Evolutionary conservation across 495 filamentous ascomycete species (phyloP), one percentile per base, ranked within the genome.

Genomic region (Choiromyces venosus): DNA sequence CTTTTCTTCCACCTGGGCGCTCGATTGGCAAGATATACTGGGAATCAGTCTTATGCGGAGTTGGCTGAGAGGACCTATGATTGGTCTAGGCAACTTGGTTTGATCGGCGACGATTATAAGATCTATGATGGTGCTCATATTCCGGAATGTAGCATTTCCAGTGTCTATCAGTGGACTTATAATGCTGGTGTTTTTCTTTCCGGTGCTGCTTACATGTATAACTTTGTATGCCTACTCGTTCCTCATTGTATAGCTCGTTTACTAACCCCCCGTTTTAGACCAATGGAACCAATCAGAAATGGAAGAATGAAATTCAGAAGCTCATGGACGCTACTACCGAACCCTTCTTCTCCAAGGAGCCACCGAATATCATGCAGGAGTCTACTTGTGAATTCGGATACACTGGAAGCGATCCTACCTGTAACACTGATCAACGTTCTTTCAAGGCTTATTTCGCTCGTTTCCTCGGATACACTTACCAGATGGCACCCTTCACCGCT

Each of bases 361-460:
- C 52, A 14, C n/a, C 52, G n/a, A 82, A 86, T 37, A 85, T 91
- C 65, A 90, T 92, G 83, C 88, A 84, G 69, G 92, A 94, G 80
- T 83, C 87, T n/a, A 86, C 88, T 39, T 90, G 88, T 74, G 89
- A 90, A 71, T 65, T 67, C n/a, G 71, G 74, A 16, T 82, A 84
- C 0, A 82, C 84, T 68, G 81, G 85, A 65, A 87, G 83, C 10
- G 0, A 66, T 61, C 37, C 79, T 6, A 80, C 78, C 35, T 93
- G 91, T 83, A 88, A 91, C 76, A 87, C 88, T 52, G 92, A 95
- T 78, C 91, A 93, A 84, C 86, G 87, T 61, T 91, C 89, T 52
- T 96, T 94, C 88, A 96, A 95, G 83, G 91, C 91, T 42, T 96
- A 93, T 83, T 84, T 94, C 21, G 84, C 91, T 35, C 91, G 93